phyloP scores from a whole-genome alignment of 2,329 filamentous ascomycete species.

The Hirsutella rhossiliensis region DNA sequence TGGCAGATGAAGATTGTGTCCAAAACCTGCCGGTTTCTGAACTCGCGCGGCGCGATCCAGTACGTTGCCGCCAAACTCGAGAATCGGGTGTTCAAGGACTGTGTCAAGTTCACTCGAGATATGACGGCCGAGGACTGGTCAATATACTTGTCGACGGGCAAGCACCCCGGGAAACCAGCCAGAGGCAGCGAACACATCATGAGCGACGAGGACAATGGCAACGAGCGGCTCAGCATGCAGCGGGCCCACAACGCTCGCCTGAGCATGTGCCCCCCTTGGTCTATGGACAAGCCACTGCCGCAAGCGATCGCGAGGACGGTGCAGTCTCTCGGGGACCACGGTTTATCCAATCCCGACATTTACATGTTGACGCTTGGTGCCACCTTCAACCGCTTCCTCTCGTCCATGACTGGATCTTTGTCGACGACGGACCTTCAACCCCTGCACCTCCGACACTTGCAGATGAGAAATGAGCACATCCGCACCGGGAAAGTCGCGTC shows the following conservation, averaged over 20 bases:
- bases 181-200: constrained; percentile 10
- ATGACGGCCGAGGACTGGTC: constrained; percentile 45
- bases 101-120: constrained; percentile 45
- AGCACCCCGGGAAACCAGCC: constrained; percentile 17
- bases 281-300: constrained; percentile 20
- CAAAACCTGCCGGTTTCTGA: constrained; percentile 46
- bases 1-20: constrained; percentile 50
- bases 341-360: constrained; percentile 24
- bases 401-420: constrained; percentile 22
- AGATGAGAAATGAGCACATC: constrained; percentile 22
- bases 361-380: constrained; percentile 23
- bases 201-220: constrained; percentile 12
- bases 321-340: constrained; percentile 13
- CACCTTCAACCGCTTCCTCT: constrained; percentile 24
- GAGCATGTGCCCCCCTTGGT: constrained; percentile 17
- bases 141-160: constrained; percentile 38
- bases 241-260: constrained; percentile 5
- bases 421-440: constrained; percentile 20
- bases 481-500: constrained; percentile 24
- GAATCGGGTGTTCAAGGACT: constrained; percentile 46
- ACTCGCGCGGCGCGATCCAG: constrained; percentile 39
- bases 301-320: constrained; percentile 18
- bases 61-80: constrained; percentile 45
- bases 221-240: constrained; percentile 3
- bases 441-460: constrained; percentile 17